Conservation (phyloP, 1,284 basidiomycete species). For the Takashimella koratensis region DNA sequence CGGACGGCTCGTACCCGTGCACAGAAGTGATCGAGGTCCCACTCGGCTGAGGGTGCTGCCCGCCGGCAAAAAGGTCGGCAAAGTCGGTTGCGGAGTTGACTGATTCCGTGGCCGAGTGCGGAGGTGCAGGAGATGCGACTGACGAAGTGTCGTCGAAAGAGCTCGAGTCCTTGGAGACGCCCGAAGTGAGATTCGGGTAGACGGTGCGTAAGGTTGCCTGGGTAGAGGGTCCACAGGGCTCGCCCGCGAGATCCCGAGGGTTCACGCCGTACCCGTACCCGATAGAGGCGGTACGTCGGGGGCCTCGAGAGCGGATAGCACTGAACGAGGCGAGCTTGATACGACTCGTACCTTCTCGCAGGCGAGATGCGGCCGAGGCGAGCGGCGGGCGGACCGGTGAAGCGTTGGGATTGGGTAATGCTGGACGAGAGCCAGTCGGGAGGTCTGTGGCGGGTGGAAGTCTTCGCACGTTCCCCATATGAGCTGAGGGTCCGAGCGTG, state of each 20-base stretch:
- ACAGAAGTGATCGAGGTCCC: background rate
- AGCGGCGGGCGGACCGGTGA: background rate
- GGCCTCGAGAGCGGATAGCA: background rate
- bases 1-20: slow-evolving; percentile 8
- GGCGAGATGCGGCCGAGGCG: background rate
- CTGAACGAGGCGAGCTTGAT: slow-evolving; percentile 1
- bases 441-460: too few relatives aligned
- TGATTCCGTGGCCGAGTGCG: background rate
- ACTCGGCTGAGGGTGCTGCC: background rate
- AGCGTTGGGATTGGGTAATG: background rate
- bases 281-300: background rate
- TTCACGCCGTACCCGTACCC: background rate
- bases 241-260: slow-evolving; percentile 5
- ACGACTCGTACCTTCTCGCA: background rate
- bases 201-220: too few relatives aligned
- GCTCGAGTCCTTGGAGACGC: background rate
- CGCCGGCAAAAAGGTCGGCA: slow-evolving; percentile 16
- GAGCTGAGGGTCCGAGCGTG: background rate
- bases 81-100: slow-evolving; percentile 10
- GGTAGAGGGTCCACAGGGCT: too few relatives aligned
- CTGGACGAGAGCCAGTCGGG: background rate
- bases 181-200: background rate
- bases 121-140: background rate
- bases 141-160: slow-evolving; percentile 3
- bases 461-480: background rate